Evolutionary conservation across 192 early-diverging fungal genomes (phyloP).

Genomic region (Gamsiella multidivaricata): DNA sequence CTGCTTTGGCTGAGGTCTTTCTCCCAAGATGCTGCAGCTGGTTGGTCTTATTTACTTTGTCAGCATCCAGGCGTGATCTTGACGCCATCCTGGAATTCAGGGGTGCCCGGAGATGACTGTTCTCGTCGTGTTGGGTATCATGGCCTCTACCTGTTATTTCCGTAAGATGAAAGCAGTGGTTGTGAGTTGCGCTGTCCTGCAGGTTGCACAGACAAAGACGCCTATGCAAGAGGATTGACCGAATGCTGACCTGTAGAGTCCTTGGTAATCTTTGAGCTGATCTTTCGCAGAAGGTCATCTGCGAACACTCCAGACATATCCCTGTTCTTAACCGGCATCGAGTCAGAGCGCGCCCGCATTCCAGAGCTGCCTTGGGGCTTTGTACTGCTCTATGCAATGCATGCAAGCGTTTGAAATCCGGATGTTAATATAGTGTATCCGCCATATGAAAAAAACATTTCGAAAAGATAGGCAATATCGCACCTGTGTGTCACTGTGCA

Average conservation of each 20-base stretch:
- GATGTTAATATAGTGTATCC: too few species aligned
- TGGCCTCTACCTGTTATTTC: conserved; percentile 1
- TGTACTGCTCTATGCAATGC: background rate
- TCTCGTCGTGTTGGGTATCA: conserved; percentile 30
- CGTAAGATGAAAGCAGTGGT: too few species aligned
- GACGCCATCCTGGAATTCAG: conserved; percentile 34
- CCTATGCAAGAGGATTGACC: background rate
- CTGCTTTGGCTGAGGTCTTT: too few species aligned
- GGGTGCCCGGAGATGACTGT: conserved; percentile 37
- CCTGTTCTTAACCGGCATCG: conserved; percentile 28
- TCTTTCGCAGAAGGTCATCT: conserved; percentile 33
- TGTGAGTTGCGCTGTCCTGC: too few species aligned
- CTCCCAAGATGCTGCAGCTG: too few species aligned
- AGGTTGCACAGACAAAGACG: too few species aligned
- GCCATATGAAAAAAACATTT: too few species aligned
- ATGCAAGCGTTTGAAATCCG: too few species aligned
- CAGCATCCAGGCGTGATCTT: conserved; percentile 21
- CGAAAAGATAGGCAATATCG: background rate
- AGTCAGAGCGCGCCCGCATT: conserved; percentile 28
- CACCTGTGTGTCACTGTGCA: conserved; percentile 37
- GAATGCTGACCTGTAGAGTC: conserved; percentile 4
- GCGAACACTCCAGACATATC: conserved; percentile 28
- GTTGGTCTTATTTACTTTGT: conserved; percentile 1
- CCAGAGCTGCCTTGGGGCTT: background rate
- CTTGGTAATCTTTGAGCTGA: conserved; percentile 27